Evolutionary conservation across 192 early-diverging fungal genomes (phyloP).

Genomic region (Dissophora ornata): DNA sequence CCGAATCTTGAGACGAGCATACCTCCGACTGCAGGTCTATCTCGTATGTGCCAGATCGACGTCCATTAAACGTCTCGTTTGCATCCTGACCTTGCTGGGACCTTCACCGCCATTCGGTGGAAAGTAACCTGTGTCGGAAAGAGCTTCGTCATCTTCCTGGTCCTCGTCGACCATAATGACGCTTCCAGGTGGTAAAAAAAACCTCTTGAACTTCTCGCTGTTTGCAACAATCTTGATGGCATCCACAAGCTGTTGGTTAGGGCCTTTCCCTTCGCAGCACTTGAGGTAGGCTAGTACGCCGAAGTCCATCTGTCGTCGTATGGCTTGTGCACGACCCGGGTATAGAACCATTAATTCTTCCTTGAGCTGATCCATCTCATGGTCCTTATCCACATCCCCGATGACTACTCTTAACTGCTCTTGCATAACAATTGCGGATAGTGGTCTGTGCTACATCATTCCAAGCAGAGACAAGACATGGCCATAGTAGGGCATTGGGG

Average conservation of each 20-base stretch:
- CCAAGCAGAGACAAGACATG: background rate
- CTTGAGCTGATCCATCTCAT: background rate
- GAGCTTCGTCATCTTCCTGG: no score
- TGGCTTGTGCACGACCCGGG: background rate
- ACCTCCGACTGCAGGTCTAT: background rate
- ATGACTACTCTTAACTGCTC: background rate
- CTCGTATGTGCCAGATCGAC: background rate
- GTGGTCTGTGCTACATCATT: background rate
- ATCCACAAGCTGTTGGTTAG: background rate
- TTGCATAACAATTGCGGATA: slow-evolving; percentile 2
- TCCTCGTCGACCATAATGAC: background rate
- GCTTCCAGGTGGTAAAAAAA: background rate
- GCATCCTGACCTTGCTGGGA: background rate
- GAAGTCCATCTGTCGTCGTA: background rate
- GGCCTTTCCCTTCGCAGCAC: background rate
- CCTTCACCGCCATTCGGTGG: background rate
- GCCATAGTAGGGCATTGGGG: background rate
- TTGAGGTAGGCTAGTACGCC: slow-evolving; percentile 1
- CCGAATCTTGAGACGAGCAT: background rate
- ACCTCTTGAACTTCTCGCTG: background rate
- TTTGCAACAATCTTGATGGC: background rate
- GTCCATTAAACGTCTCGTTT: background rate
- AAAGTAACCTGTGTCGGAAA: background rate
- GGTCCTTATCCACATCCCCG: background rate
- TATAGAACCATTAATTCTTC: background rate